Evolutionary conservation across 2,329 filamentous ascomycete genomes (phyloP).

Genomic region (Aspergillus ochraceoroseus): DNA sequence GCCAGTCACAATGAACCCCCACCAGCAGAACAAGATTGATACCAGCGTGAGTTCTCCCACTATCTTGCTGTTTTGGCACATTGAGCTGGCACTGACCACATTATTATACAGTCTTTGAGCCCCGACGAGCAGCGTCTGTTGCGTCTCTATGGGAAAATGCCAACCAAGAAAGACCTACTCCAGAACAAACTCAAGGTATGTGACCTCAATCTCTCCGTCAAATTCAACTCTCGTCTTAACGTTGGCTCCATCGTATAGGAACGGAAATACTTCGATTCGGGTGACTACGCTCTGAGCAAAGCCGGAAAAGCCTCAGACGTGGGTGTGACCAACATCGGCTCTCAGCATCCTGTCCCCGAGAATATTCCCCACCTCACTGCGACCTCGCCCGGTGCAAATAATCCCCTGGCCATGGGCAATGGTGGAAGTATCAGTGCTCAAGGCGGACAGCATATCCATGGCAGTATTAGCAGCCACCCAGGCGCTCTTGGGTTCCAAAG

Average conservation of each 20-base stretch:
- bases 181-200: slow-evolving; percentile 89
- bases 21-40: slow-evolving; percentile 98
- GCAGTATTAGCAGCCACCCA: slow-evolving; percentile 42
- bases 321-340: slow-evolving; percentile 88
- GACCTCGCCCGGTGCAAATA: slow-evolving; percentile 47
- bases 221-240: slow-evolving; percentile 1
- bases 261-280: slow-evolving; percentile 97
- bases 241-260: slow-evolving; percentile 52
- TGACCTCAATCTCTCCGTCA: background rate
- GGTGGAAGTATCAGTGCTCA: slow-evolving; percentile 29
- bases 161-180: slow-evolving; percentile 90
- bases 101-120: slow-evolving; percentile 65
- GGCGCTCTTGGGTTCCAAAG: slow-evolving; percentile 48
- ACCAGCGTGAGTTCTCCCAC: slow-evolving; percentile 65
- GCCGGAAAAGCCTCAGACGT: slow-evolving; percentile 93
- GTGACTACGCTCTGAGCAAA: slow-evolving; percentile 94
- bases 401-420: slow-evolving; percentile 32
- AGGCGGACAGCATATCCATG: slow-evolving; percentile 40
- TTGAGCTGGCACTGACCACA: slow-evolving; percentile 13
- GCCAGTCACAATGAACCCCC: slow-evolving; percentile 73
- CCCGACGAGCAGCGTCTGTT: slow-evolving; percentile 95
- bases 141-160: slow-evolving; percentile 95
- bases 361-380: slow-evolving; percentile 87
- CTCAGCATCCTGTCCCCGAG: slow-evolving; percentile 88
- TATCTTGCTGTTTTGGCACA: background rate